Evolutionary conservation across 169 alveolate genomes (phyloP).

Genomic region (Eimeria zaria): DNA sequence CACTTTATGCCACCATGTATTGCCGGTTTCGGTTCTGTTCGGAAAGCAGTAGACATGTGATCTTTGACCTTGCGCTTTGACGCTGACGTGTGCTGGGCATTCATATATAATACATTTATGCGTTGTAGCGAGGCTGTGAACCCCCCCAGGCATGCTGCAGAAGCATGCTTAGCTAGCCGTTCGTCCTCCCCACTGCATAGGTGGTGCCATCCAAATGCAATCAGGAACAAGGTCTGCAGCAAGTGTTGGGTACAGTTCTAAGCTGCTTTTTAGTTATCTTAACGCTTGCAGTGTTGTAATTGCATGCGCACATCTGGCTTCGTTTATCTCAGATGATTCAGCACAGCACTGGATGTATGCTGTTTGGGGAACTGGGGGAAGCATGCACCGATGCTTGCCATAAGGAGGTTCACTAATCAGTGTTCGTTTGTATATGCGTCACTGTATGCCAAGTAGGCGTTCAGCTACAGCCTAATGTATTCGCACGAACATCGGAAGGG

Average conservation of each 20-base stretch:
- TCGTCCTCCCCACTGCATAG: not conserved
- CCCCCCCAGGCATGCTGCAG: not conserved
- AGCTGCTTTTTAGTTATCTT: not conserved
- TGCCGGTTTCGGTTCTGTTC: not conserved
- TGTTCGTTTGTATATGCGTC: not conserved
- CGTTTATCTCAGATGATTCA: not conserved
- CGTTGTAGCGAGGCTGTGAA: not conserved
- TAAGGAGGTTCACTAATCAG: not conserved
- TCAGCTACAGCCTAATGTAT: not conserved
- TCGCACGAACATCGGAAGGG: not conserved
- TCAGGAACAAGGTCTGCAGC: not conserved
- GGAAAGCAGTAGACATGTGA: not conserved
- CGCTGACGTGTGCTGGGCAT: not conserved
- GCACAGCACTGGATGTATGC: not conserved
- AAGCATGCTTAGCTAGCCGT: too few species aligned
- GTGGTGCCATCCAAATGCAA: not conserved
- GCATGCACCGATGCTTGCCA: not conserved
- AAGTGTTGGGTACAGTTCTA: not conserved
- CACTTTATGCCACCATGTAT: not conserved
- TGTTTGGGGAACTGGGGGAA: not conserved
- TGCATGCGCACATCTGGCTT: not conserved
- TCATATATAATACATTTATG: not conserved
- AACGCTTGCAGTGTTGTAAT: not conserved
- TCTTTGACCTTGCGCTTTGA: not conserved
- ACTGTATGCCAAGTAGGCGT: not conserved